Evolutionary conservation across 2,329 filamentous ascomycete species (phyloP), one percentile per base, ranked within the genome.

Genomic region (Cadophora luteo-olivacea): DNA sequence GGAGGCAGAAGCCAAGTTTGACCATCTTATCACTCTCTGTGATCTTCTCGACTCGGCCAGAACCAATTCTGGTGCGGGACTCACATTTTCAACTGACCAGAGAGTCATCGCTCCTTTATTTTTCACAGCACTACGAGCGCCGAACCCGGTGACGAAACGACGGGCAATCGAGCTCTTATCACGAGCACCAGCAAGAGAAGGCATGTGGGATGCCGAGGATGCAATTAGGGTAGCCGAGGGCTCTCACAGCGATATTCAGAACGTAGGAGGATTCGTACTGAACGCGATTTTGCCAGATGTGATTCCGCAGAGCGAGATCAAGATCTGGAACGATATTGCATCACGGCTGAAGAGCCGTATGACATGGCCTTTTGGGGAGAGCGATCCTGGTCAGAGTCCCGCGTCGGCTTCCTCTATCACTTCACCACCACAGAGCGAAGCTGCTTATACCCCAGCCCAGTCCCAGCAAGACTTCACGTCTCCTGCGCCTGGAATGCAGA

Each of bases 171-270:
- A 72, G 19, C 61, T 77, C 3, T 68, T 77, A 9, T 55, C 61
- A 11, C 67, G 66, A 38, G 66, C 69, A 2, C 73, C 71, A 5
- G 73, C 75, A 41, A 55, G 73, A 52, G 76, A 77, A 70, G 76
- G 76, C 3, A 72, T 74, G 68, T 77, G 76, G 75, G 73, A 77
- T 65, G 70, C 72, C 2, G 67, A 71, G 11, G 69, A 74, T 58
- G 73, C 72, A 14, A 62, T 71, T 29, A 64, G 65, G 14, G 70
- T 74, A 4, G 73, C 72, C 19, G 70, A 60, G 55, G 33, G 64
- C 7, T 63, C 65, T 29, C 62, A 65, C 29, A 67, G 66, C 45
- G 55, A 69, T 22, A 61, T 65, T 32, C 55, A 51, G 24, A 61
- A 57, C n/a, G n/a, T 61, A 45, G 62, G 16, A 55, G 61, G 58